Conservation (phyloP, 495 filamentous ascomycete genomes). For the Aspergillus hancockii region DNA sequence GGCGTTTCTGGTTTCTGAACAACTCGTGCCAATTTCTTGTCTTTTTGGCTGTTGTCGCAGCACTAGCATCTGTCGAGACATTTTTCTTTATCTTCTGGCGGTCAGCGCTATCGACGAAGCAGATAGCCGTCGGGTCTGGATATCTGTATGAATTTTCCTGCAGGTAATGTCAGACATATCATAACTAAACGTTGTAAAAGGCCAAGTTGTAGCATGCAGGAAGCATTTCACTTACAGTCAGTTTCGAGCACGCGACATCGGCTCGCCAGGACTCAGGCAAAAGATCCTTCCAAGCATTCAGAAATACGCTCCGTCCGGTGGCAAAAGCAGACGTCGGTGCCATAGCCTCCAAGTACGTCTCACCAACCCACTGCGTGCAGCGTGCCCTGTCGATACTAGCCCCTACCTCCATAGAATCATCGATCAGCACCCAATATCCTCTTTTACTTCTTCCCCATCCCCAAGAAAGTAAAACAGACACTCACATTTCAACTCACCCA, state of each 20-base stretch:
- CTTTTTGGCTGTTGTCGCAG: constrained; percentile 46
- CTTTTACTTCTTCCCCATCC: background rate
- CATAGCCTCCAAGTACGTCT: constrained; percentile 50
- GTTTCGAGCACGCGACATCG: constrained; percentile 45
- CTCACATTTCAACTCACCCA: constrained; percentile 42
- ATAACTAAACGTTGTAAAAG: background rate
- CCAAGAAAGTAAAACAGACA: constrained; percentile 6
- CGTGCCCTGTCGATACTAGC: constrained; percentile 47
- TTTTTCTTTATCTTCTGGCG: constrained; percentile 36
- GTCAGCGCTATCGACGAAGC: constrained; percentile 37
- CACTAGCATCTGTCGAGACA: constrained; percentile 29
- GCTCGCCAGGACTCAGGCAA: constrained; percentile 61
- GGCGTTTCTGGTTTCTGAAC: constrained; percentile 58
- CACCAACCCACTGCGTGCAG: constrained; percentile 53
- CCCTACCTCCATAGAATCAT: constrained; percentile 30
- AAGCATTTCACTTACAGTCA: constrained; percentile 38
- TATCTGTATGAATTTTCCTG: constrained; percentile 39
- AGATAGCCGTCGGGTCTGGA: constrained; percentile 43
- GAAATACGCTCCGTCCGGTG: constrained; percentile 47
- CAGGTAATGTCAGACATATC: background rate
- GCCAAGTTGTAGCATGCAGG: background rate
- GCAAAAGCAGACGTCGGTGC: constrained; percentile 38
- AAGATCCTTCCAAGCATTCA: constrained; percentile 56
- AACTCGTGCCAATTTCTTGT: constrained; percentile 88
- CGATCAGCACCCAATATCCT: constrained; percentile 10